phyloP scores from a whole-genome alignment of 768 basidiomycete species.

The Termitomyces sp. region DNA sequence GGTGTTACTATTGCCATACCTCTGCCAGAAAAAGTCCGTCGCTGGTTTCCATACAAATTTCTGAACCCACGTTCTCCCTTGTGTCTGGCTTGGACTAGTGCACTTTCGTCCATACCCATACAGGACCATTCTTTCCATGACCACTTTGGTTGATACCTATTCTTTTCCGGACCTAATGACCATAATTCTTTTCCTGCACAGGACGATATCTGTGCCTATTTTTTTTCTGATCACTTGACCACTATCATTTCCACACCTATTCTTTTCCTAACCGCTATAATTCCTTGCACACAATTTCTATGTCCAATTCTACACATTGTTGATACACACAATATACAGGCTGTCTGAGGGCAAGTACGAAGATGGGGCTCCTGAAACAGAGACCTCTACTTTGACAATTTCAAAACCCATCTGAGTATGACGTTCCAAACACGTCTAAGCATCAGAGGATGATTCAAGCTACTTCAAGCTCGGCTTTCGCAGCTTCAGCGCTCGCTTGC shows the following conservation, averaged over 20 bases:
- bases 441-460: background rate
- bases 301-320: background rate
- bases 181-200: too few relatives aligned
- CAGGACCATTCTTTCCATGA: too few relatives aligned
- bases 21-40: background rate
- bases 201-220: too few relatives aligned
- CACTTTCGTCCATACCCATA: too few relatives aligned
- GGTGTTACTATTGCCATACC: background rate
- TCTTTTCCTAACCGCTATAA: background rate
- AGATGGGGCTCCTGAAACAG: background rate
- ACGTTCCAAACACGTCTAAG: background rate
- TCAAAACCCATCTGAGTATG: background rate
- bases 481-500: slow-evolving; percentile 25
- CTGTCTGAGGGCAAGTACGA: background rate
- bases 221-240: too few relatives aligned
- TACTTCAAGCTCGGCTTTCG: slow-evolving; percentile 10
- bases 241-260: too few relatives aligned
- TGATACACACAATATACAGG: background rate
- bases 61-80: background rate
- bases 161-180: too few relatives aligned
- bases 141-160: too few relatives aligned
- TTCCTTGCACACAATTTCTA: background rate
- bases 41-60: background rate
- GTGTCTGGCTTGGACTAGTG: background rate
- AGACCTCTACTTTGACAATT: background rate